Percentiles rank a stretch among this genome's conserved stretches.
Evolutionary conservation across 768 basidiomycete genomes (phyloP).

Genomic region (Kwoniella pini): DNA sequence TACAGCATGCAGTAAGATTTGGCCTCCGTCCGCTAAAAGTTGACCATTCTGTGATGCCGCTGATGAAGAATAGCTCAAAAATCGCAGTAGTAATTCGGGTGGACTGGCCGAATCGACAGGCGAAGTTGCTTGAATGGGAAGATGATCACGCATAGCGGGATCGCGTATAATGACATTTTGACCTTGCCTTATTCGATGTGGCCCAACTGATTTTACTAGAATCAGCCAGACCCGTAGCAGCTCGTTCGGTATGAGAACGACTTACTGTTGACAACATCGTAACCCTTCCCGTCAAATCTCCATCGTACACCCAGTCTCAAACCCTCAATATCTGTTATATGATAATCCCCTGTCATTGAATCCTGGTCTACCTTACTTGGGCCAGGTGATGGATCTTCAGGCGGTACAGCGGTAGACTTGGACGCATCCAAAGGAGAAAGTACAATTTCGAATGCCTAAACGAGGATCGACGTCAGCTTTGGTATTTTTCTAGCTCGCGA

Average conservation of each 20-base stretch:
- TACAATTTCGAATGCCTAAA: slow-evolving; percentile 78
- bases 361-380: slow-evolving; percentile 64
- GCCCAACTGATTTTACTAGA: slow-evolving; percentile 66
- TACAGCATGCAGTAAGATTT: slow-evolving; percentile 58
- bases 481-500: neutral
- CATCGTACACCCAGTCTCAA: slow-evolving; percentile 75
- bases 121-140: slow-evolving; percentile 29
- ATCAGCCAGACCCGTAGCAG: no score
- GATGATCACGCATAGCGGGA: slow-evolving; percentile 54
- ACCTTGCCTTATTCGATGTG: slow-evolving; percentile 74
- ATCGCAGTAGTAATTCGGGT: slow-evolving; percentile 62
- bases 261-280: slow-evolving; percentile 77
- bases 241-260: no score
- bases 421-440: slow-evolving; percentile 63
- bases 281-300: slow-evolving; percentile 78
- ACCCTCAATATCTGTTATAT: slow-evolving; percentile 75
- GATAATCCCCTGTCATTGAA: slow-evolving; percentile 65
- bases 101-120: slow-evolving; percentile 56
- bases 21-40: slow-evolving; percentile 52
- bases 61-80: slow-evolving; percentile 54
- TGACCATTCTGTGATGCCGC: neutral
- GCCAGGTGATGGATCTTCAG: slow-evolving; percentile 72
- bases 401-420: slow-evolving; percentile 50
- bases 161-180: slow-evolving; percentile 85
- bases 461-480: neutral